phyloP scores from a whole-genome alignment of 306 rosid species.

The Lablab purpureus region DNA sequence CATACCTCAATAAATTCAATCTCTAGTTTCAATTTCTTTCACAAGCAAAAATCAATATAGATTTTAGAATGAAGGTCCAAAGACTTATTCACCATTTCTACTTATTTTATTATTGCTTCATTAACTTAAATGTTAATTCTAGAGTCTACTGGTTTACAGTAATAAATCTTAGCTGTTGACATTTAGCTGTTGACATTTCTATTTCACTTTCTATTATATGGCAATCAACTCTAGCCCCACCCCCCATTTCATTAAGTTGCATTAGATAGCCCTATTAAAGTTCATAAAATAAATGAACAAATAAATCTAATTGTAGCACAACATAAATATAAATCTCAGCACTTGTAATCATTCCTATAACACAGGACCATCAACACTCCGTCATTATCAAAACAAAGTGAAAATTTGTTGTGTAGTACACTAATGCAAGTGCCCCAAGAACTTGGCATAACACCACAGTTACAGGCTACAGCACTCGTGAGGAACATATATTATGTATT shows the following conservation, averaged over 20 bases:
- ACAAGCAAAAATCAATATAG: background rate
- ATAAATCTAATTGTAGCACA: background rate
- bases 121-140: background rate
- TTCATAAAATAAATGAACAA: background rate
- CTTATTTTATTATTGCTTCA: background rate
- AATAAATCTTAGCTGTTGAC: background rate
- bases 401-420: background rate
- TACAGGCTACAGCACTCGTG: conserved; percentile 20
- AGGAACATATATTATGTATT: conserved; percentile 15
- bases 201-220: background rate
- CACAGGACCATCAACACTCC: background rate
- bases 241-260: background rate
- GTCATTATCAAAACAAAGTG: background rate
- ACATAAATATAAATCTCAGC: background rate
- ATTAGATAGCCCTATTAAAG: background rate
- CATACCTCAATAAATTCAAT: background rate
- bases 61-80: background rate
- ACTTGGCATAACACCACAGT: background rate
- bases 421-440: background rate
- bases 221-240: conserved; percentile 1
- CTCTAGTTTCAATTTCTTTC: background rate
- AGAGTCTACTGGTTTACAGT: background rate
- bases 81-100: background rate
- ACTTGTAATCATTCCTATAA: background rate
- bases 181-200: conserved; percentile 14